Base-by-base conservation (phyloP, 202 grass and related monocot genomes). In the Musa balbisiana region DNA sequence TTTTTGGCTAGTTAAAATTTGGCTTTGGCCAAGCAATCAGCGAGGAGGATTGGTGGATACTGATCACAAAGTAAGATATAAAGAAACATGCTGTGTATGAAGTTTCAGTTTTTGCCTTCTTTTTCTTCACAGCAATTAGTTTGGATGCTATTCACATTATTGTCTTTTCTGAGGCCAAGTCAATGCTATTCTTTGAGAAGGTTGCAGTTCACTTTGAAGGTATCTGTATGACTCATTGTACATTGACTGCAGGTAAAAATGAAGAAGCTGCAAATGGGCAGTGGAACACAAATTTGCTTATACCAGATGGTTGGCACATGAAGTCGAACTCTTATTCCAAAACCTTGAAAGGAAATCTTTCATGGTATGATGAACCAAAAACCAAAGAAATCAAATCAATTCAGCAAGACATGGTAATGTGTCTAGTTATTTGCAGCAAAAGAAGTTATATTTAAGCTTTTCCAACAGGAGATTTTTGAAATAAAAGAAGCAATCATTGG, bases 251-350 rank as follows among this genome's bases (percentile, higher is more conserved):
- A 94, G 95, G 91, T 84, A 98, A 94, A 81, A 88, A 88, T 88
- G 91, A 98, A 94, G 78, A 98, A 88, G 82, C 78, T 98, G 82
- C 67, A 89, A 70, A 71, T 92, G 87, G 83, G 88, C 64, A 77
- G 83, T 53, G 88, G 87, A 77, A 86, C 84, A 54, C 82, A n/a
- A 23, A 73, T 98, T 82, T 84, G 92, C 83, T 90, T 98, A 76
- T 98, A 98, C 82, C 95, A 98, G 79, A 90, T 98, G 88, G 91
- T 98, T 49, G 95, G 95, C 74, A 94, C 95, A 53, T 98, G 95
- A 91, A 91, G 91, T 52, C 95, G 92, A 72, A 87, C 94, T 92
- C 85, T 98, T 69, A 94, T 98, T 84, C 95, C 95, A 83, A 94
- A 92, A 89, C 88, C 88, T 53, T 98, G 91, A 91, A 94, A 93